Evolutionary conservation across 2,329 filamentous ascomycete species (phyloP), one percentile per base, ranked within the genome.

Genomic region (Plectosphaerella plurivora): DNA sequence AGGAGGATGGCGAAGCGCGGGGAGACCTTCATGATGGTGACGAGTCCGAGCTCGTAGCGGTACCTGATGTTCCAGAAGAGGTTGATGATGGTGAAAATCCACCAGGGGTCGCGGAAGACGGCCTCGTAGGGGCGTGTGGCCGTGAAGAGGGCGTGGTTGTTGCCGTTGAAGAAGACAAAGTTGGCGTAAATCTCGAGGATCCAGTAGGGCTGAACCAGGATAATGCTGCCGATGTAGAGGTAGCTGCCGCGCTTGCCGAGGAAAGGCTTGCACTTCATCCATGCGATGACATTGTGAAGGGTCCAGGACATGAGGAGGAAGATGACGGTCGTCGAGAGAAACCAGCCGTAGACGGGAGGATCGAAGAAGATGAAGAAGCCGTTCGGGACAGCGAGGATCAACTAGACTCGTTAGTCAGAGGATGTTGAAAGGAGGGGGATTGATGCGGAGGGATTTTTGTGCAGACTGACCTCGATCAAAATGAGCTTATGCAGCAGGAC

Each of bases 211-310:
- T 84, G 80, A 11, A 73, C 81, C 2, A 84, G 67, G 11, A 81
- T 67, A 42, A 87, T 73, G 0, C 79, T 84, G 44, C 71, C 69
- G 49, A 87, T 82, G 60, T 85, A 87, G 51, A 84, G 64, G 10
- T 70, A 61, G 46, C 76, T 82, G 28, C 75, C 73, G 8, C 70
- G 66, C 28, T 66, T 71, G 3, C 72, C 71, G 8, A 86, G 68
- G 59, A 86, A 85, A 0, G 83, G 83, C 50, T 75, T 77, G 56
- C 80, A 83, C 65, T 87, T 87, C 65, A 87, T 77, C 84, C 83
- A 87, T 1, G 83, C 76, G 54, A 87, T 82, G 54, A 87, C 73
- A 56, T 87, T 87, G 64, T 87, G 84, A 9, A 87, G 66, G 12
- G 73, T 76, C 80, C 82, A 86, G 4, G 81, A 84, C n/a, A 76